Conservation (phyloP, 2,329 filamentous ascomycete genomes). For the Phoma herbarum region DNA sequence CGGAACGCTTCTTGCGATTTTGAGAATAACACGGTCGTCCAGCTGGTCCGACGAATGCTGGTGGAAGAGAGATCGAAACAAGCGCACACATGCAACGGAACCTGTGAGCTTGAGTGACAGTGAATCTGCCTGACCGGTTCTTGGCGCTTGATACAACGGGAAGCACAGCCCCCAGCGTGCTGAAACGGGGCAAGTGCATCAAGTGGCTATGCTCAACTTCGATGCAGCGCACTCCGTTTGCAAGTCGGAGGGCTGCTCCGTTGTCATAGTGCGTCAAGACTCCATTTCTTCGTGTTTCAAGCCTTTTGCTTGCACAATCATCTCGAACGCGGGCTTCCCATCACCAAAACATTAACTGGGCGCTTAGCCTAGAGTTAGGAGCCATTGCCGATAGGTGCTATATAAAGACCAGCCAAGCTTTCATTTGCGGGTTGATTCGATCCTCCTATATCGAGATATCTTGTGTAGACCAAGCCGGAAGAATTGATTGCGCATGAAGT, state of each 20-base stretch:
- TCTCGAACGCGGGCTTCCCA: background rate
- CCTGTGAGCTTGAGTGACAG: slow-evolving; percentile 38
- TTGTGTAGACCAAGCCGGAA: slow-evolving; percentile 5
- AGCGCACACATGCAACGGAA: slow-evolving; percentile 43
- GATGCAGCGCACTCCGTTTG: slow-evolving; percentile 7
- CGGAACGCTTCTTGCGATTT: slow-evolving; percentile 27
- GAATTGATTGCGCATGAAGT: slow-evolving; percentile 1
- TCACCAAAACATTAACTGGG: background rate
- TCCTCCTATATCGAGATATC: slow-evolving; percentile 1
- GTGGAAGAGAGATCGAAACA: slow-evolving; percentile 32
- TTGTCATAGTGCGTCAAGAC: slow-evolving; percentile 1
- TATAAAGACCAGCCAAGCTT: slow-evolving; percentile 30
- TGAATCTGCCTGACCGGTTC: slow-evolving; percentile 24
- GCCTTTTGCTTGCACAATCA: background rate
- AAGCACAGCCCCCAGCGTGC: slow-evolving; percentile 46
- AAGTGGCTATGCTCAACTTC: slow-evolving; percentile 21
- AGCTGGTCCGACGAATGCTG: slow-evolving; percentile 29
- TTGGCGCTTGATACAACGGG: slow-evolving; percentile 40
- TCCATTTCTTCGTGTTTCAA: background rate
- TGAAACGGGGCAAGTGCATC: slow-evolving; percentile 21
- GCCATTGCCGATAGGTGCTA: slow-evolving; percentile 22
- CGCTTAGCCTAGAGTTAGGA: slow-evolving; percentile 12
- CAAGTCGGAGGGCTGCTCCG: slow-evolving; percentile 8
- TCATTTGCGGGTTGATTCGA: slow-evolving; percentile 2
- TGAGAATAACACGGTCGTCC: slow-evolving; percentile 29